A percentile compares a stretch with the other conserved stretches of the same genome.
Evolutionary conservation across 768 basidiomycete genomes (phyloP).

Genomic region (Aureoboletus auriporus): DNA sequence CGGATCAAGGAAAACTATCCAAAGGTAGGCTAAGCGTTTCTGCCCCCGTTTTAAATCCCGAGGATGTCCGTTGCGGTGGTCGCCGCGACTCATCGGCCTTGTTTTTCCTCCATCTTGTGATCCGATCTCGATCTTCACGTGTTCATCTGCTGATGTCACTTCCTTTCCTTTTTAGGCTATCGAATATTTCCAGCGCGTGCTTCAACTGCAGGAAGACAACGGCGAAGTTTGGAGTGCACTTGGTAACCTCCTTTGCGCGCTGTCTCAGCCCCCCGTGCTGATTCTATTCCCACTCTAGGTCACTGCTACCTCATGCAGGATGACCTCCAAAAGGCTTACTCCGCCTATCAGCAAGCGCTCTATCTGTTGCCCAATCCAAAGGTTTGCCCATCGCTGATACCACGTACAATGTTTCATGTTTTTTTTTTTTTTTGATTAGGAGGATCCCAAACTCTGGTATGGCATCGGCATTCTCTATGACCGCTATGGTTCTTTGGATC

Average conservation of each 20-base stretch:
- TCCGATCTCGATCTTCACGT: conserved; percentile 31
- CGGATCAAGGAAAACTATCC: conserved; percentile 97
- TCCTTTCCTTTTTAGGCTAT: conserved; percentile 63
- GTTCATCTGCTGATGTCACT: conserved; percentile 28
- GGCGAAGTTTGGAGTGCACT: conserved; percentile 99
- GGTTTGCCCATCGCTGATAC: conserved; percentile 36
- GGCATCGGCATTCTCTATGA: conserved; percentile 99
- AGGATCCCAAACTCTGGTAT: conserved; percentile 99
- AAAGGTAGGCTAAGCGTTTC: conserved; percentile 57
- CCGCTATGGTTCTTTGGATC: conserved; percentile 96
- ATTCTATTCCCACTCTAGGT: conserved; percentile 41
- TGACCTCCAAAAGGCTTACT: conserved; percentile 97
- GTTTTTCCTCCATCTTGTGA: conserved; percentile 15
- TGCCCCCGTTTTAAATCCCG: conserved; percentile 25
- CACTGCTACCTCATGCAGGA: conserved; percentile 99
- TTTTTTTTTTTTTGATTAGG: no score
- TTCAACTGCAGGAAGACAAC: conserved; percentile 89
- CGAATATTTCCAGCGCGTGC: conserved; percentile 93
- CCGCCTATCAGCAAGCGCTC: conserved; percentile 96
- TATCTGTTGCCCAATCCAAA: conserved; percentile 95
- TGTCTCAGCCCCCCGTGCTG: conserved; percentile 11
- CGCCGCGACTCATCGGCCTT: conserved; percentile 18
- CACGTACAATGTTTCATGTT: conserved; percentile 6
- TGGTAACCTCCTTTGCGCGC: conserved; percentile 45
- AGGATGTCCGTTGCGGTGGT: conserved; percentile 29